Evolutionary conservation across 306 rosid genomes (phyloP), one percentile per base, ranked within the genome.

Genomic region (Biancaea sappan): DNA sequence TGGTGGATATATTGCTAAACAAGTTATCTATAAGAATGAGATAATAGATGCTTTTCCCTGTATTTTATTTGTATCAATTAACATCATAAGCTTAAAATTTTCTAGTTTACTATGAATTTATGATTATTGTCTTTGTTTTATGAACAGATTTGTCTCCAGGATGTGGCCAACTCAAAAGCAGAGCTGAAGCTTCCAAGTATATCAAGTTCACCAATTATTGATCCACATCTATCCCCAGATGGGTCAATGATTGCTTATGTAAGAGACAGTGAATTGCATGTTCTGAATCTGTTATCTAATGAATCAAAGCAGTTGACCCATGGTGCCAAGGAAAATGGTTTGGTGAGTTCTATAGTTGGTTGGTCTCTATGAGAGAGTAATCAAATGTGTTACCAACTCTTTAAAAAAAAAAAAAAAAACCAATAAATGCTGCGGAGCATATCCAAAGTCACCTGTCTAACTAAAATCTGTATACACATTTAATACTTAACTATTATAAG

Each of bases 201-300:
- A 29, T 43, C 83, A 19, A 66, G 82, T 70, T 95, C 94, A 35
- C 97, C 99, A 11, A 81, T 89, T 79, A 87, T 92, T 77, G 99
- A 95, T 81, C 94, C 99, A 2, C 99, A 84, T 84, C 73, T 92
- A 72, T 95, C 99, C 11, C 99, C 96, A 11, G 96, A 90, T 79
- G 97, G 99, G 40, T 80, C 90, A 47, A 84, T 88, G 99, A 88
- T 95, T 35, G 88, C 92, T 44, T 92, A 84, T 74, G 91, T 95
- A 48, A 86, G 81, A 78, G 92, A 90, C 71, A 67, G 47, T 67
- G 99, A 95, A 84, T 79, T 95, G 85, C 87, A 84, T 72, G 97
- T 92, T 81, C 84, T 95, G 76, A 83, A 82, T 82, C 85, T 92
- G 74, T 51, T 81, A 58, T 31, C 77, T 80, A 84, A 86, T 76